Conservation (phyloP, 805 yeast genomes). For the Zygotorulaspora sp. region DNA sequence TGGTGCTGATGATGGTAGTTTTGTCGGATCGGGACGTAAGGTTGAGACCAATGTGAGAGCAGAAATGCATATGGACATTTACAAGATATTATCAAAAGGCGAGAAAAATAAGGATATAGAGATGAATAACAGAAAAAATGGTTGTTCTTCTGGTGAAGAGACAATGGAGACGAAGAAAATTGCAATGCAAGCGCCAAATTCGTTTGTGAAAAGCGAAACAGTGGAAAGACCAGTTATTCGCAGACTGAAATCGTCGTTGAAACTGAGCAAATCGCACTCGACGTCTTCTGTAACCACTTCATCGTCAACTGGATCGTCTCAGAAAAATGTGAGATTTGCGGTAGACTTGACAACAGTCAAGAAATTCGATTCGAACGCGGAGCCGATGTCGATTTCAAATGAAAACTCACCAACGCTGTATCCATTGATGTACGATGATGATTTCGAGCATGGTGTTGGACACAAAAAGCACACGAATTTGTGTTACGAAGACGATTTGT, state of each 20-base stretch:
- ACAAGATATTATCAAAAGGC: neutral
- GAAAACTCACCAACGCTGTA: constrained; percentile 41
- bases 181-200: no score
- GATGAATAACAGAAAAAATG: no score
- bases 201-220: constrained; percentile 2
- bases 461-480: neutral
- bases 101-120: no score
- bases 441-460: constrained; percentile 1
- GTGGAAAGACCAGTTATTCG: constrained; percentile 8
- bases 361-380: constrained; percentile 55
- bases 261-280: constrained; percentile 15
- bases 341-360: constrained; percentile 56
- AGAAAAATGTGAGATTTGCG: constrained; percentile 63
- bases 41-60: neutral
- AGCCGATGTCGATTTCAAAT: constrained; percentile 59
- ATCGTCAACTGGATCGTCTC: constrained; percentile 25
- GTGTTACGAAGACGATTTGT: constrained; percentile 7
- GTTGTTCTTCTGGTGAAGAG: no score
- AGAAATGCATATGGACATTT: neutral
- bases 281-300: constrained; percentile 13
- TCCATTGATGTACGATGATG: constrained; percentile 22
- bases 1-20: no score
- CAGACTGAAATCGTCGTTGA: constrained; percentile 28
- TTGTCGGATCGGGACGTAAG: no score
- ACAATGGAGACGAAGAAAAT: no score